A percentile compares a stretch with the other conserved stretches of the same genome.
These are phyloP conservation scores for Hippophae gyantsensis DNA, from an alignment of 306 rosid species.

Conservation along the genomic window DNA sequence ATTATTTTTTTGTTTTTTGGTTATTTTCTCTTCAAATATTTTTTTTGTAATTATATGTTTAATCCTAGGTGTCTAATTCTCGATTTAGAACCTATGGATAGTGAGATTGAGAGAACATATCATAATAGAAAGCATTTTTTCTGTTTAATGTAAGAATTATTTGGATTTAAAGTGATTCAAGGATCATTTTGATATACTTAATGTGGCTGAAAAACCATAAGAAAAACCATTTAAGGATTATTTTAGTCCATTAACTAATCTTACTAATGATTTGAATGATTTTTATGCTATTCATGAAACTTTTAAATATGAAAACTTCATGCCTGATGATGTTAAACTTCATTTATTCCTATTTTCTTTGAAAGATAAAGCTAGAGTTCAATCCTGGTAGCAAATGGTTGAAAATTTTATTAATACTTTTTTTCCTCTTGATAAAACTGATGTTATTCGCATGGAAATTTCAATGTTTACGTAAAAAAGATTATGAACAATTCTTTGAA, in stretches of 20 bases:
- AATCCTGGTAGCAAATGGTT: no score
- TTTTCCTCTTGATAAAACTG: not conserved
- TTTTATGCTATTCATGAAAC: not conserved
- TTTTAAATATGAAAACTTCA: not conserved
- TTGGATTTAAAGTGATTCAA: no score
- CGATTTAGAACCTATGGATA: constrained; percentile 1
- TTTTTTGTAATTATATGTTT: not conserved
- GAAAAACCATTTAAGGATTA: no score
- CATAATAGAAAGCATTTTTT: not conserved
- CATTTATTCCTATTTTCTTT: not conserved
- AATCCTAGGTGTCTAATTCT: not conserved
- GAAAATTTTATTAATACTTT: not conserved
- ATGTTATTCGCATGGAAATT: not conserved
- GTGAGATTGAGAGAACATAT: not conserved
- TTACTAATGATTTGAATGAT: not conserved
- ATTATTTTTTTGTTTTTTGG: no score
- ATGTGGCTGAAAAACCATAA: no score
- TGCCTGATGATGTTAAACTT: not conserved
- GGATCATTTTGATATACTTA: no score
- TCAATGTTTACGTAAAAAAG: not conserved
- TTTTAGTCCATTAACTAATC: no score
- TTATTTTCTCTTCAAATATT: no score
- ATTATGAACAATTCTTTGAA: constrained; percentile 7
- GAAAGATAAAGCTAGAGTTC: not conserved
- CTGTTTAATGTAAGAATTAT: not conserved